These are phyloP conservation scores for Penicillium robsamsonii DNA, from an alignment of 495 filamentous ascomycete genomes.

Conservation along the genomic window DNA sequence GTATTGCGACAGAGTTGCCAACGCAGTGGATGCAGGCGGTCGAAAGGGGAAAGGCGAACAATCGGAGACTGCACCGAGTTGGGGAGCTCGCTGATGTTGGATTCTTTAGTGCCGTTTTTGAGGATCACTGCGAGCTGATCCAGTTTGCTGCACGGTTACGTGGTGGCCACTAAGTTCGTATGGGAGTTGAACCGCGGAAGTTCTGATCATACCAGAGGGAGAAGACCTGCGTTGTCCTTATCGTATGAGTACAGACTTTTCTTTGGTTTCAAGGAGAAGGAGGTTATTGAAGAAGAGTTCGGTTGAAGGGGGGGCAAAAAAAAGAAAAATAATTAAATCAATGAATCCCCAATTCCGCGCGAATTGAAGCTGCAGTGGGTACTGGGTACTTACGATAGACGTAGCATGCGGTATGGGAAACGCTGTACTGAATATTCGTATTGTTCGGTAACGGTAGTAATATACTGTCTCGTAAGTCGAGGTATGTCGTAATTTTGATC, in stretches of 20 bases:
- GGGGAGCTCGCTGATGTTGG: slow-evolving; percentile 31
- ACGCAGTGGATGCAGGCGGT: slow-evolving; percentile 45
- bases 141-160: slow-evolving; percentile 44
- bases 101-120: slow-evolving; percentile 32
- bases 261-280: slow-evolving; percentile 2
- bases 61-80: slow-evolving; percentile 38
- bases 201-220: slow-evolving; percentile 30
- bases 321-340: slow-evolving; percentile 30
- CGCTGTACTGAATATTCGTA: slow-evolving; percentile 7
- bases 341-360: slow-evolving; percentile 28
- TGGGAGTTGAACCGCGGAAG: slow-evolving; percentile 22
- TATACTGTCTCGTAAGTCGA: slow-evolving; percentile 7
- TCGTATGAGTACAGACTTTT: slow-evolving; percentile 2
- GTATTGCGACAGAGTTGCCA: slow-evolving; percentile 38
- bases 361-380: slow-evolving; percentile 35
- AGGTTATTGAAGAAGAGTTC: slow-evolving; percentile 7
- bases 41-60: slow-evolving; percentile 42
- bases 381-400: slow-evolving; percentile 21
- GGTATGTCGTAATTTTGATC: slow-evolving; percentile 1
- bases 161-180: slow-evolving; percentile 36
- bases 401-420: background rate
- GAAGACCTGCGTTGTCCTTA: slow-evolving; percentile 33
- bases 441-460: background rate
- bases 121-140: slow-evolving; percentile 31
- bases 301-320: slow-evolving; percentile 4